Base-by-base conservation (phyloP, 768 basidiomycete species). In the Lactarius hengduanensis region DNA sequence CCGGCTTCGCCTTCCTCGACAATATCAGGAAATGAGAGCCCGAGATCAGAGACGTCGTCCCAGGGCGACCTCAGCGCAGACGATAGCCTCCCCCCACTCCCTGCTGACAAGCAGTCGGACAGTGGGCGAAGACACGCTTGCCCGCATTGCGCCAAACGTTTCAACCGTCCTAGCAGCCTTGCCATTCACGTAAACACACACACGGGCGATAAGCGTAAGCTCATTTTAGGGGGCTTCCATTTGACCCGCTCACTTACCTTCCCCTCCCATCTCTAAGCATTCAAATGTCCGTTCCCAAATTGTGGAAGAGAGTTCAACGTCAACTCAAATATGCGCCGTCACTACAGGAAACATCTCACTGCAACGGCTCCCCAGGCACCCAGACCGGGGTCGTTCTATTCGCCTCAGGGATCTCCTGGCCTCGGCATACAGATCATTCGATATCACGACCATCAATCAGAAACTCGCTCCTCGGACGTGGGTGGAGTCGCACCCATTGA, bases 261-360 rank as follows among this genome's bases (percentile, higher is more conserved):
- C 66, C 72, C 66, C 54, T 40, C 40, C 65, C 59, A 56, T 69
- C 68, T 45, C 68, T 53, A 73, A 89, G 91, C 90, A 22, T 91
- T 89, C 77, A 80, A 83, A 50, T 92, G 91, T 71, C 88, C 89
- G 4, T 89, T 80, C 80, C 88, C 86, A 7, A 83, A 85, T 53
- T 92, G 90, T 73, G 87, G 87, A 45, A 82, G 89, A 40, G 84
- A 88, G 66, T 92, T 92, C 77, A 92, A 91, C 69, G 91, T 91
- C 57, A 90, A 91, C 73, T 90, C 89, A 0, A 93, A 92, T 74
- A 92, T 92, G 91, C 83, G 91, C 36, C 80, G 91, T 6, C 91
- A 92, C 71, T 87, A 86, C 73, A 80, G 89, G 55, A 91, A 89
- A 74, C 90, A 92, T 67, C 70, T 72, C 55, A 66, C 69, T 28